Evolutionary conservation across 1,139 yeast genomes (phyloP).

Genomic region (Wickerhamiella pararugosa): DNA sequence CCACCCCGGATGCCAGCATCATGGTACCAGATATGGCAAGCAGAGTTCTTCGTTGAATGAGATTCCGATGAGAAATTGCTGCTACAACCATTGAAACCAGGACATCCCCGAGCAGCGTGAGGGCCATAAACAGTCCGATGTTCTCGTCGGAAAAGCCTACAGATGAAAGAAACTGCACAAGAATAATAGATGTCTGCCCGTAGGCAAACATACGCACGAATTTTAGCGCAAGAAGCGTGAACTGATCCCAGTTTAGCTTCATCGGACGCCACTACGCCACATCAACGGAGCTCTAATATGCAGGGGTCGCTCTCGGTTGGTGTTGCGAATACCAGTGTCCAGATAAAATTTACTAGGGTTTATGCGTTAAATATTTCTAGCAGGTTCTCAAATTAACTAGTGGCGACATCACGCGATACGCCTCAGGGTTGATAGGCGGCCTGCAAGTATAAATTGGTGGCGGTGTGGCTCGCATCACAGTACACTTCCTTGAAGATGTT

Average conservation of each 20-base stretch:
- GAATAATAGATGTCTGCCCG: conserved; percentile 69
- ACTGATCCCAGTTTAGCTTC: conserved; percentile 33
- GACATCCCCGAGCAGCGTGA: conserved; percentile 71
- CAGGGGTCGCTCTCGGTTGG: too few species aligned
- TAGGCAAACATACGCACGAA: conserved; percentile 62
- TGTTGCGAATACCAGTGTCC: too few species aligned
- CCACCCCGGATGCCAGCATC: conserved; percentile 57
- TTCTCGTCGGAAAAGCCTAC: conserved; percentile 40
- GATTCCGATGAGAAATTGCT: conserved; percentile 49
- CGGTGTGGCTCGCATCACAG: too few species aligned
- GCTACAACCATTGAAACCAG: conserved; percentile 54
- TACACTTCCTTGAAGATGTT: too few species aligned
- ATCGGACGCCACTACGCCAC: not conserved
- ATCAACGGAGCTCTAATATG: too few species aligned
- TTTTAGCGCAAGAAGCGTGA: conserved; percentile 54
- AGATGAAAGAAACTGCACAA: conserved; percentile 51
- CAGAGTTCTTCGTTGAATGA: conserved; percentile 55
- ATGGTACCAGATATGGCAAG: conserved; percentile 49
- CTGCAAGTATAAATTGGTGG: too few species aligned
- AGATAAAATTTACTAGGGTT: too few species aligned
- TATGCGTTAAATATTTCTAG: too few species aligned
- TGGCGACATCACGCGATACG: conserved; percentile 25
- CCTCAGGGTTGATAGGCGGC: too few species aligned
- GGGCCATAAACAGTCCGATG: conserved; percentile 72
- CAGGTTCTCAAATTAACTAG: conserved; percentile 17